Base-by-base conservation (phyloP, 495 filamentous ascomycete genomes). In the Xylaria palmicola region DNA sequence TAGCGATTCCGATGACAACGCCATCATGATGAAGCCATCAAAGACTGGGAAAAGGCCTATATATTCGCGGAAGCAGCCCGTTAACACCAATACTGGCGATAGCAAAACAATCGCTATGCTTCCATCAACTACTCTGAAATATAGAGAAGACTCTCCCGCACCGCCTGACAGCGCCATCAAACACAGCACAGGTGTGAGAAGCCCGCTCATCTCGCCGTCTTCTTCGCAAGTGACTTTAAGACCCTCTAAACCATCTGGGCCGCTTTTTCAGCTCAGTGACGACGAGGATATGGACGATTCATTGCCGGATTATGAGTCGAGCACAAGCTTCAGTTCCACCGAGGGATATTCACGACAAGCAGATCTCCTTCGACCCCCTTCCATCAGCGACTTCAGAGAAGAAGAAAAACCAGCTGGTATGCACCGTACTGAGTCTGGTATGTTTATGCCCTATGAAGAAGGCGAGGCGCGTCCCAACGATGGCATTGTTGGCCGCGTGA, bases 21-120 rank as follows among this genome's bases (percentile, higher is more conserved):
- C 87, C n/a, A 83, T 95, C 62, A 89, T 94, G 83, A 96, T 96
- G 89, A 91, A 88, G 77, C 81, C 81, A 61, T 82, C 74, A 53
- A 73, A 77, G 60, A 60, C 67, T 24, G 71, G 71, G 55, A 79
- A 75, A 68, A 68, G 66, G 40, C 72, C 75, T 13, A 62, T 72
- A 45, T 73, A 84, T 67, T 52, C 62, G 1, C 75, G 78, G 45
- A 75, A 79, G 37, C 65, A 71, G 39, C 64, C 70, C 10, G 73
- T 72, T n/a, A 50, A 76, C 1, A 87, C 78, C 61, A 80, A 80
- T 52, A 82, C 68, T 49, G 72, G 71, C 29, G 92, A 96, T 61
- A 90, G 88, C 75, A 94, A 90, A 71, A 97, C 90, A 12, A 98
- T 98, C 70, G 93, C 91, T 9, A 95, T 91, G 76, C 79, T 98